Evolutionary conservation across 306 rosid species (phyloP).

Genomic region (Castanea crenata): DNA sequence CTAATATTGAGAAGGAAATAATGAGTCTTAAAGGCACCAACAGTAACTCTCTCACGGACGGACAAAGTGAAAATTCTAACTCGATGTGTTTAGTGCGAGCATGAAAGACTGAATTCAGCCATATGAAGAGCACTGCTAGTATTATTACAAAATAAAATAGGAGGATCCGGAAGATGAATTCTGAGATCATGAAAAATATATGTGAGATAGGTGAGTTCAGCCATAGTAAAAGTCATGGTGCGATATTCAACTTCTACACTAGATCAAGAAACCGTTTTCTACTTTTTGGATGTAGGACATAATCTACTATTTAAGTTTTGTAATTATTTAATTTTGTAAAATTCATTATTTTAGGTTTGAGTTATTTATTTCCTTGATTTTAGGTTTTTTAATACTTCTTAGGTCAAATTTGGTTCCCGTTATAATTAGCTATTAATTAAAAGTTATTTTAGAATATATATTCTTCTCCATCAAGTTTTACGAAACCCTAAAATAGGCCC

Average conservation of each 20-base stretch:
- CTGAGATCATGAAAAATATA: background rate
- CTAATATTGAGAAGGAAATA: background rate
- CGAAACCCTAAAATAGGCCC: rapidly evolving
- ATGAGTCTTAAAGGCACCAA: background rate
- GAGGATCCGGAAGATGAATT: background rate
- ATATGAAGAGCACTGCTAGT: background rate
- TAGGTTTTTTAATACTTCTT: too few relatives aligned
- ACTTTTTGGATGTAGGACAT: too few relatives aligned
- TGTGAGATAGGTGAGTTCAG: background rate
- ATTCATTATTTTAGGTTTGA: too few relatives aligned
- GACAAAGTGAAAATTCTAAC: background rate
- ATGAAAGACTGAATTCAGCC: background rate
- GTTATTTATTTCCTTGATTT: too few relatives aligned
- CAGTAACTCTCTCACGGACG: background rate
- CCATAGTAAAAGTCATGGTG: background rate
- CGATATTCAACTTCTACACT: background rate
- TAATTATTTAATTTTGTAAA: too few relatives aligned
- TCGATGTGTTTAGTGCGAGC: background rate
- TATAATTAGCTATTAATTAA: too few relatives aligned
- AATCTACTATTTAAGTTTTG: too few relatives aligned
- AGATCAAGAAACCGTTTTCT: background rate
- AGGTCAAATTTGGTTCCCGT: rapidly evolving
- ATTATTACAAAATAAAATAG: background rate
- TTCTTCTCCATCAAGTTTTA: too few relatives aligned
- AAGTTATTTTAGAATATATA: too few relatives aligned